Evolutionary conservation across 2,329 filamentous ascomycete genomes (phyloP), one percentile per base, ranked within the genome.

Genomic region (Sordariomycetes sp.): DNA sequence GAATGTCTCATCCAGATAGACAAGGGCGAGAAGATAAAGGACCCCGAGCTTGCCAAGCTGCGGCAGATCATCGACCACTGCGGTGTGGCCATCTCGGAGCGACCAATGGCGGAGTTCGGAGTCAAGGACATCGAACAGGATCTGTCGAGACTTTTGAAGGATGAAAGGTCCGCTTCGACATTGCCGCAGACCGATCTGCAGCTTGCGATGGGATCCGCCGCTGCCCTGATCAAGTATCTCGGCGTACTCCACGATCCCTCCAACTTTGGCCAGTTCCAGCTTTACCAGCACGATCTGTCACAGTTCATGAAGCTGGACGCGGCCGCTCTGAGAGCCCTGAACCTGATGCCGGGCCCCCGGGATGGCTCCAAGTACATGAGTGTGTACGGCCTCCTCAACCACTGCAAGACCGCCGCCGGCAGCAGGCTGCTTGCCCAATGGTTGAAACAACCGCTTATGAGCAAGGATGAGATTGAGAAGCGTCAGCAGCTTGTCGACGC

Each of bases 291-390:
- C 71, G 94, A 99, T 68, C 75, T 99, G 52, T 87, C 92, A 1
- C 92, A 99, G 66, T 99, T 90, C 70, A 99, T 99, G 94, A 99
- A 97, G 73, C 79, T 99, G 4, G 94, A 99, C 71, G 91, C 95
- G 0, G 90, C 94, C 1, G 94, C 94, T 0, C 76, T 99, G 51
- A 93, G 95, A 67, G 94, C 94, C 0, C 79, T 99, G 58, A 99
- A 99, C 66, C 80, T 99, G 43, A 97, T 99, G 92, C 95, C 94
- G 5, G 93, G 94, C 5, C 90, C 90, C 0, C 85, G 91, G 63
- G 94, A 99, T 67, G 94, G 94, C 1, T 83, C 90, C n/a, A 97
- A 97, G 76, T 95, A 85, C 1, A 99, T 99, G 94, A 97, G 92
- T 68, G 71, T 99, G 57, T 99, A 89, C 65, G 94, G 94, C 0